Evolutionary conservation across 805 yeast species (phyloP).

Genomic region (Yamadazyma philogaea): DNA sequence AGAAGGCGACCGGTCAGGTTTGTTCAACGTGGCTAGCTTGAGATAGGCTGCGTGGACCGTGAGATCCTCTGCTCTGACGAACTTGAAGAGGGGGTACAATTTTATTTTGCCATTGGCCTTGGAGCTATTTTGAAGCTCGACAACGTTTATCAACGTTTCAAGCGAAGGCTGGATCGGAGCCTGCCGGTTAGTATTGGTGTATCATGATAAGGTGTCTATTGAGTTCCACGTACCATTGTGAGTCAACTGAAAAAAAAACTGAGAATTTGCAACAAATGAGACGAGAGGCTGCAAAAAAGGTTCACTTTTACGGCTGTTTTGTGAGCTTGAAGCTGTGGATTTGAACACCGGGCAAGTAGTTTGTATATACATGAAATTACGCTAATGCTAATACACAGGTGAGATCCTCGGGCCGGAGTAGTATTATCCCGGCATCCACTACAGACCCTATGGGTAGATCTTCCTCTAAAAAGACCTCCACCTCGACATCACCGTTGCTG

Average conservation of each 20-base stretch:
- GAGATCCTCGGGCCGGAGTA: conserved; percentile 41
- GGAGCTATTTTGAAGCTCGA: conserved; percentile 16
- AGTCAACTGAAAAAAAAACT: conserved; percentile 8
- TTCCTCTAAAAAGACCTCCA: conserved; percentile 30
- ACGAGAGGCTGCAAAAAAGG: neutral
- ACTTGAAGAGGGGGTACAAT: conserved; percentile 76
- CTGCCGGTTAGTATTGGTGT: conserved; percentile 18
- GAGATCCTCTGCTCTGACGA: conserved; percentile 69
- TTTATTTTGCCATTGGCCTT: conserved; percentile 41
- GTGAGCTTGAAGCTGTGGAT: too few species aligned
- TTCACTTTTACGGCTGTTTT: too few species aligned
- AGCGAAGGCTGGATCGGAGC: conserved; percentile 35
- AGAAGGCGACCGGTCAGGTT: conserved; percentile 54
- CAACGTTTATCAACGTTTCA: conserved; percentile 26
- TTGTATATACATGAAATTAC: neutral
- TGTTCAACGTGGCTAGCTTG: conserved; percentile 67
- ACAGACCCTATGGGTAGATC: conserved; percentile 39
- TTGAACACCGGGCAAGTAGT: too few species aligned
- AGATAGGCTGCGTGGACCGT: conserved; percentile 91
- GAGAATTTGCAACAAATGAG: neutral
- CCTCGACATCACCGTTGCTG: conserved; percentile 43
- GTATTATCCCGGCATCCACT: conserved; percentile 43
- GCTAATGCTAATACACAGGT: conserved; percentile 33
- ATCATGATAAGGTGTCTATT: neutral
- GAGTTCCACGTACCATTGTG: conserved; percentile 20